These are phyloP conservation scores for Colletotrichum orbiculare DNA, from an alignment of 2,329 filamentous ascomycete genomes.

Conservation along the genomic window DNA sequence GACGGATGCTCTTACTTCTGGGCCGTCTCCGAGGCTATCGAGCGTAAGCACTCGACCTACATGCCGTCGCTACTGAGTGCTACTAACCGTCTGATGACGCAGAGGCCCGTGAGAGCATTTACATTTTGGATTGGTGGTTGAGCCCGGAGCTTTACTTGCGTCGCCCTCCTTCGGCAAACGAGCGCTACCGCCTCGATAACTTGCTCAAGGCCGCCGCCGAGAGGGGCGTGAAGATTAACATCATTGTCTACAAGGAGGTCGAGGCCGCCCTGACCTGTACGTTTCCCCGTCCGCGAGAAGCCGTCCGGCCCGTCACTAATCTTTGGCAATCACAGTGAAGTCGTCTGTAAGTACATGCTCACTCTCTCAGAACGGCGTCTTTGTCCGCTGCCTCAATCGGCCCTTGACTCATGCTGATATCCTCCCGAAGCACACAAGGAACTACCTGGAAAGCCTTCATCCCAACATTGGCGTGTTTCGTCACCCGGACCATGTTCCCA, in stretches of 20 bases:
- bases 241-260: slow-evolving; percentile 95
- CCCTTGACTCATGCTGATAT: slow-evolving; percentile 23
- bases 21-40: slow-evolving; percentile 83
- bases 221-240: slow-evolving; percentile 83
- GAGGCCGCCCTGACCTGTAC: slow-evolving; percentile 82
- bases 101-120: slow-evolving; percentile 80
- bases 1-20: slow-evolving; percentile 88
- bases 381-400: neutral
- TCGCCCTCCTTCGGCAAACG: slow-evolving; percentile 82
- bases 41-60: slow-evolving; percentile 56
- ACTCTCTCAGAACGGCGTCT: slow-evolving; percentile 38
- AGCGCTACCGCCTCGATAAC: slow-evolving; percentile 84
- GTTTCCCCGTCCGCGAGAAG: slow-evolving; percentile 54
- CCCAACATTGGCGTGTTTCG: slow-evolving; percentile 89
- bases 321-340: slow-evolving; percentile 45
- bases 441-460: slow-evolving; percentile 79
- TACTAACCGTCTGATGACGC: slow-evolving; percentile 34
- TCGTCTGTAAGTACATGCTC: slow-evolving; percentile 57
- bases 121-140: slow-evolving; percentile 92
- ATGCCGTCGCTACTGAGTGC: neutral
- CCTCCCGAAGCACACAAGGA: slow-evolving; percentile 75
- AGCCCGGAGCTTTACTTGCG: slow-evolving; percentile 89
- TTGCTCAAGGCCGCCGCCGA: slow-evolving; percentile 86
- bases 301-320: slow-evolving; percentile 31
- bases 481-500: slow-evolving; percentile 88